A percentile compares a stretch with the other conserved stretches of the same genome.
Conservation (phyloP, 164 flowering plant genomes). For the Aristolochia californica region DNA sequence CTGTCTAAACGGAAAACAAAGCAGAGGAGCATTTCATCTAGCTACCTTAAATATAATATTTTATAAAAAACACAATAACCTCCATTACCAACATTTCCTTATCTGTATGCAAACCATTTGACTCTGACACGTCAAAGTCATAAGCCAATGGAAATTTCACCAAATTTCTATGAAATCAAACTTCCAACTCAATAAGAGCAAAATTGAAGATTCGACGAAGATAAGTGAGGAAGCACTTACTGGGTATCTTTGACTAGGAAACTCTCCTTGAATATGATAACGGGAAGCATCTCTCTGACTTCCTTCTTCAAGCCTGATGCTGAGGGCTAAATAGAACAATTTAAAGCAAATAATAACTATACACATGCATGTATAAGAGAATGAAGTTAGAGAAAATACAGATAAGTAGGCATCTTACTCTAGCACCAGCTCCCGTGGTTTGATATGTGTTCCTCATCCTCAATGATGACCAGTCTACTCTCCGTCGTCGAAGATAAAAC, state of each 20-base stretch:
- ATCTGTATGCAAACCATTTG: no score
- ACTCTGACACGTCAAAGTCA: no score
- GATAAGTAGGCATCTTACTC: slow-evolving; percentile 22
- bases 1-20: no score
- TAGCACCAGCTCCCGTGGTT: slow-evolving; percentile 10
- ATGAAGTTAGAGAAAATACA: not conserved
- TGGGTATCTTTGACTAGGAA: slow-evolving; percentile 62
- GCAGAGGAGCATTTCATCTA: no score
- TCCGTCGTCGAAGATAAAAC: slow-evolving; percentile 52
- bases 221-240: slow-evolving; percentile 29
- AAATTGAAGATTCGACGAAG: not conserved
- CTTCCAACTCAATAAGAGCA: no score
- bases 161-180: no score
- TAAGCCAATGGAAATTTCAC: no score
- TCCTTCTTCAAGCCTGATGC: slow-evolving; percentile 73
- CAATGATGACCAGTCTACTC: slow-evolving; percentile 57
- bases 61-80: no score
- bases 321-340: slow-evolving; percentile 17
- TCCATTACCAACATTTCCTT: no score
- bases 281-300: slow-evolving; percentile 76
- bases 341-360: not conserved
- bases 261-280: slow-evolving; percentile 66
- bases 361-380: not conserved
- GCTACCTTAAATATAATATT: no score
- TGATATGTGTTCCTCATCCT: slow-evolving; percentile 31